Conservation (phyloP, 805 yeast species). For the Metschnikowia gelsemii region DNA sequence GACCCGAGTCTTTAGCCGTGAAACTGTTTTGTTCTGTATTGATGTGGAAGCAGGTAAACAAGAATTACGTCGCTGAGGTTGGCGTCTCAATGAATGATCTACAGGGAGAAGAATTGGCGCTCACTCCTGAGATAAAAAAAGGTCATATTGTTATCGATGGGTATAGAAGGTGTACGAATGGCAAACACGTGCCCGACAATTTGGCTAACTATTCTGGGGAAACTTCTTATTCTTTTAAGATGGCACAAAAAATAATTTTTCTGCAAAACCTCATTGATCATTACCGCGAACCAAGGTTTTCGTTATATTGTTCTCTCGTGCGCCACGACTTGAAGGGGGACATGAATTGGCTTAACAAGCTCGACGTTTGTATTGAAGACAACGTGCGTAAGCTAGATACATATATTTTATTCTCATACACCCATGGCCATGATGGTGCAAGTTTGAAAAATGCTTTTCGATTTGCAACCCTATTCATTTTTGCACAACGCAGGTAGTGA, state of each 20-base stretch:
- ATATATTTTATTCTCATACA: constrained; percentile 14
- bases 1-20: constrained; percentile 22
- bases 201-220: constrained; percentile 22
- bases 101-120: constrained; percentile 12
- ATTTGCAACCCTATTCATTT: constrained; percentile 23
- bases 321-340: constrained; percentile 20
- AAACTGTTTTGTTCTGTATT: constrained; percentile 21
- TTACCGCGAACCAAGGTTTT: constrained; percentile 16
- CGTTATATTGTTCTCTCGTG: constrained; percentile 20
- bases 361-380: constrained; percentile 9
- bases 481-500: constrained; percentile 32
- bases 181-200: constrained; percentile 25
- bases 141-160: constrained; percentile 23
- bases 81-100: constrained; percentile 29
- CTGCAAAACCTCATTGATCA: constrained; percentile 15
- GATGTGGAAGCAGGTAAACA: constrained; percentile 29
- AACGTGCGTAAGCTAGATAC: constrained; percentile 21
- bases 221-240: constrained; percentile 15
- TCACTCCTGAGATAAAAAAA: constrained; percentile 20
- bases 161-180: constrained; percentile 19
- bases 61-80: constrained; percentile 23
- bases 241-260: constrained; percentile 8
- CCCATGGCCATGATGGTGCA: constrained; percentile 21
- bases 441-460: constrained; percentile 24
- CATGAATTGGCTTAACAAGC: constrained; percentile 14